phyloP scores from a whole-genome alignment of 176 grass and related monocot species.

The Oryza officinalis region DNA sequence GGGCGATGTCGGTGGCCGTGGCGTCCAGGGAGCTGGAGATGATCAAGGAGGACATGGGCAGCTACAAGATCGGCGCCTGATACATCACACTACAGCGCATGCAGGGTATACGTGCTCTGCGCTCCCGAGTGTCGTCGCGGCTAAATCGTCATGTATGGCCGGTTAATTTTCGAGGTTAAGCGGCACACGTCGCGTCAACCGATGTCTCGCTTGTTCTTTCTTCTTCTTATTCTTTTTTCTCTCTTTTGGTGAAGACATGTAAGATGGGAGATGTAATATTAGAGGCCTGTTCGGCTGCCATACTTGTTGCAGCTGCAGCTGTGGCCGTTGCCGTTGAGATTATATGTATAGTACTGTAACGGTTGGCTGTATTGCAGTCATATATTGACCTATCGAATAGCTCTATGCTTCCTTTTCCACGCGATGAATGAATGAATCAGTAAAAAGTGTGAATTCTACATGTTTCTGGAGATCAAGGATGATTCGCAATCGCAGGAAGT shows the following conservation, averaged over 20 bases:
- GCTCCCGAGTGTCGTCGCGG: not conserved
- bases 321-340: too few relatives aligned
- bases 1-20: slow-evolving; percentile 50
- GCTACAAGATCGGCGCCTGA: slow-evolving; percentile 44
- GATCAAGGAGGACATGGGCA: slow-evolving; percentile 49
- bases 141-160: not conserved
- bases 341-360: too few relatives aligned
- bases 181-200: not conserved
- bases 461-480: too few relatives aligned
- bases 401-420: slow-evolving; percentile 14
- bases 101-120: not conserved
- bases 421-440: not conserved
- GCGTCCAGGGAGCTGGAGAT: slow-evolving; percentile 50
- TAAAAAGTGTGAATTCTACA: not conserved
- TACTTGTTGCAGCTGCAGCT: too few relatives aligned
- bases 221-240: not conserved
- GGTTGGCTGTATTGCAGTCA: too few relatives aligned
- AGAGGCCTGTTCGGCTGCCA: too few relatives aligned
- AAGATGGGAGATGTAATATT: not conserved
- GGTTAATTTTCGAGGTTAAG: not conserved
- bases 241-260: not conserved
- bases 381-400: too few relatives aligned
- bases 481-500: not conserved
- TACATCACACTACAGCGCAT: not conserved
- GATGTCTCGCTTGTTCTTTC: not conserved